phyloP scores from a whole-genome alignment of 345 rosid species.

The Erucastrum elatum region DNA sequence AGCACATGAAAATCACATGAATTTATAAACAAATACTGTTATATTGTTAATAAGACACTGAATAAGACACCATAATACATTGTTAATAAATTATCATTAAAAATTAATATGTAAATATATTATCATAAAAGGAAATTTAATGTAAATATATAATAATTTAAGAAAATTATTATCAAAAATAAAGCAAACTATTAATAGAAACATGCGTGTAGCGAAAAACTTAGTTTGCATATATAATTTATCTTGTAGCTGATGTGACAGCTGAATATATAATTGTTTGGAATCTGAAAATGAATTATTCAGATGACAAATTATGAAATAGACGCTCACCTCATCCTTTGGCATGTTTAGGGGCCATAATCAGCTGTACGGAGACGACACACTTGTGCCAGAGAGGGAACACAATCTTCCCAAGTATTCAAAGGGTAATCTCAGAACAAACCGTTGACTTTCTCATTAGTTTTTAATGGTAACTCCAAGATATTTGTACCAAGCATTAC shows the following conservation, averaged over 20 bases:
- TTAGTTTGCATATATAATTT: neutral
- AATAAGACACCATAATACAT: too few species aligned
- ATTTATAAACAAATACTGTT: too few species aligned
- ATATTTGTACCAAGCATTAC: conserved; percentile 17
- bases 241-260: neutral
- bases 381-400: conserved; percentile 41
- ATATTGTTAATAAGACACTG: too few species aligned
- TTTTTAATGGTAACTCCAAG: conserved; percentile 18
- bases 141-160: too few species aligned
- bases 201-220: neutral
- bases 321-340: conserved; percentile 31
- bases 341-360: conserved; percentile 35
- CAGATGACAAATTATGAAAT: conserved; percentile 13
- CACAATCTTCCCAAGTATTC: conserved; percentile 39
- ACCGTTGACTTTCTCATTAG: conserved; percentile 39
- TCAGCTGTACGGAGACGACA: conserved; percentile 33
- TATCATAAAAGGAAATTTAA: too few species aligned
- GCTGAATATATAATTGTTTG: neutral
- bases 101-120: too few species aligned
- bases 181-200: neutral
- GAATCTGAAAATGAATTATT: neutral
- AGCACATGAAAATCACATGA: too few species aligned
- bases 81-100: too few species aligned
- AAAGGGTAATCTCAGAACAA: conserved; percentile 40
- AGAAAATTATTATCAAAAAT: too few species aligned